Evolutionary conservation across 2,329 filamentous ascomycete species (phyloP).

Genomic region (Passalora sequoiae): DNA sequence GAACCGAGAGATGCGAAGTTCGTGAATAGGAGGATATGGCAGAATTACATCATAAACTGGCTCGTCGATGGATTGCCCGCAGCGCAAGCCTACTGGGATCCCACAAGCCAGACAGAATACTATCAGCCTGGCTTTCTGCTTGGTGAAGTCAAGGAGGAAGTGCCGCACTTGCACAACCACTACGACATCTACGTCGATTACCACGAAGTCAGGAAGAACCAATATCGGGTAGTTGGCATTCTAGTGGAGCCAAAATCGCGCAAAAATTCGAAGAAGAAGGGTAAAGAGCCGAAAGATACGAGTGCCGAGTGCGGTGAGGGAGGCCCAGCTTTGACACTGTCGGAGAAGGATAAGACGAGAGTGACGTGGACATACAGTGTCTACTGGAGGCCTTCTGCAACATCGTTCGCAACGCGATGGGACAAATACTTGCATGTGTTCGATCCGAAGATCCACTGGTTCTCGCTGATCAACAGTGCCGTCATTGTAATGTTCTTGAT

Average conservation of each 20-base stretch:
- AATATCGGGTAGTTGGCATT: slow-evolving; percentile 87
- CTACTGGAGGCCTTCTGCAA: slow-evolving; percentile 76
- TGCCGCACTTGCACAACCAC: slow-evolving; percentile 78
- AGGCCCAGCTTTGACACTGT: slow-evolving; percentile 58
- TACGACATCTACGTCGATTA: slow-evolving; percentile 94
- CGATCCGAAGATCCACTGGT: slow-evolving; percentile 98
- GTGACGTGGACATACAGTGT: slow-evolving; percentile 91
- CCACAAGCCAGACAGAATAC: slow-evolving; percentile 69
- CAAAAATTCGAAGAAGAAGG: slow-evolving; percentile 51
- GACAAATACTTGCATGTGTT: slow-evolving; percentile 98
- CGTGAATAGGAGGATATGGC: slow-evolving; percentile 73
- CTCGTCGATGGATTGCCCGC: slow-evolving; percentile 90
- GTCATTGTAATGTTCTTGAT: slow-evolving; percentile 90
- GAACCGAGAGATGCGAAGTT: slow-evolving; percentile 65
- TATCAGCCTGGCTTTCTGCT: slow-evolving; percentile 89
- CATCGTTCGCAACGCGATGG: slow-evolving; percentile 94
- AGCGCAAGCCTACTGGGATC: slow-evolving; percentile 74
- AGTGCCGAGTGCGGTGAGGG: slow-evolving; percentile 58
- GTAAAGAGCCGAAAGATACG: slow-evolving; percentile 44
- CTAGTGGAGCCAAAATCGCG: slow-evolving; percentile 76
- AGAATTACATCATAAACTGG: slow-evolving; percentile 93
- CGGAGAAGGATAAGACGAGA: slow-evolving; percentile 54
- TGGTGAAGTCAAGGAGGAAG: slow-evolving; percentile 49
- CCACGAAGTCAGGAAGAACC: slow-evolving; percentile 66
- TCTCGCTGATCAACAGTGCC: slow-evolving; percentile 92